phyloP scores from a whole-genome alignment of 441 rosid genomes.

The Viola pubescens region DNA sequence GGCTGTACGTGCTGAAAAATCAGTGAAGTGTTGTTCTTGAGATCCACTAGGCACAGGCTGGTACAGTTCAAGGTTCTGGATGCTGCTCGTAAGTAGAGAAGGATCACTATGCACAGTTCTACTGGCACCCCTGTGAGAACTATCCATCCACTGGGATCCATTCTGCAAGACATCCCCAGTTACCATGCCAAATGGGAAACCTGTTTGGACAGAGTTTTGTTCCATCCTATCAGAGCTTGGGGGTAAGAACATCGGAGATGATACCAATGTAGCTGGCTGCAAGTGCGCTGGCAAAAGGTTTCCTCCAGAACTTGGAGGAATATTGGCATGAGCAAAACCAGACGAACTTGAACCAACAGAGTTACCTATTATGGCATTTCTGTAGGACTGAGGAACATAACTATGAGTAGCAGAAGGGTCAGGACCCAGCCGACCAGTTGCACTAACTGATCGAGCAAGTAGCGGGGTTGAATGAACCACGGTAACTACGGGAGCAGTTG shows the following conservation, averaged over 20 bases:
- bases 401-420: conserved; percentile 47
- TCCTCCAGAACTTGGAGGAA: conserved; percentile 42
- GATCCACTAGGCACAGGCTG: conserved; percentile 20
- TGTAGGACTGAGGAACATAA: conserved; percentile 64
- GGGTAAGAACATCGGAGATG: conserved; percentile 38
- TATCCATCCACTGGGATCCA: conserved; percentile 58
- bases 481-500: conserved; percentile 49
- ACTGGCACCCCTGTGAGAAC: conserved; percentile 31
- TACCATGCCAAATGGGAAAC: conserved; percentile 44
- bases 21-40: conserved; percentile 27
- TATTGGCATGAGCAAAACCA: conserved; percentile 33
- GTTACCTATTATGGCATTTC: conserved; percentile 75
- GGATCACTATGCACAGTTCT: conserved; percentile 28
- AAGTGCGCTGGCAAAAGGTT: conserved; percentile 37
- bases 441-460: conserved; percentile 76
- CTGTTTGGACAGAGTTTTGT: conserved; percentile 35
- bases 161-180: conserved; percentile 36
- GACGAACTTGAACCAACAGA: conserved; percentile 50
- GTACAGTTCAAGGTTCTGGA: conserved; percentile 29
- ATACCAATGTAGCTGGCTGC: conserved; percentile 36
- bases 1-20: conserved; percentile 36
- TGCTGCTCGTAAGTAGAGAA: conserved; percentile 24
- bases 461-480: conserved; percentile 52
- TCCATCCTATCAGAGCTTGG: conserved; percentile 41
- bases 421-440: conserved; percentile 71